A percentile compares a stretch with the other conserved stretches of the same genome.
These are phyloP conservation scores for Centaurea solstitialis DNA, from an alignment of 129 eudicot species.

Conservation along the genomic window DNA sequence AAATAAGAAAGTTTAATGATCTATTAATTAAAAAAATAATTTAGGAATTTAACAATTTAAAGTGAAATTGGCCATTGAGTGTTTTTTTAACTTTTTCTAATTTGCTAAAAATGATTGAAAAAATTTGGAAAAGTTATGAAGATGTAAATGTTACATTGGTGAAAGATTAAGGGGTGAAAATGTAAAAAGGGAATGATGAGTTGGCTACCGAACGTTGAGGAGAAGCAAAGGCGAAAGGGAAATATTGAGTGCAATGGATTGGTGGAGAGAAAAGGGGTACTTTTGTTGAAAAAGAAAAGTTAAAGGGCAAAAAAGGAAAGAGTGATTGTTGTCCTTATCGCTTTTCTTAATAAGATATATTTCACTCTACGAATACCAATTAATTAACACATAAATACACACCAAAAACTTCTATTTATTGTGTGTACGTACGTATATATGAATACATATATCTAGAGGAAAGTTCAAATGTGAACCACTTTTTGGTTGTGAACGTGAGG, in stretches of 20 bases:
- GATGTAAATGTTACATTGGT: background rate
- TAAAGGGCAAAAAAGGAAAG: slow-evolving; percentile 33
- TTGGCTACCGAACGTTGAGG: slow-evolving; percentile 70
- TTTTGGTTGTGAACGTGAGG: too few species aligned
- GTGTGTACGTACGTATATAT: background rate
- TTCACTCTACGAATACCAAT: slow-evolving; percentile 3
- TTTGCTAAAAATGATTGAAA: background rate
- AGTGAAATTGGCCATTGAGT: too few species aligned
- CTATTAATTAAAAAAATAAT: too few species aligned
- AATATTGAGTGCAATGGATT: slow-evolving; percentile 31
- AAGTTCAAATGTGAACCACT: too few species aligned
- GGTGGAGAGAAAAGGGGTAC: slow-evolving; percentile 30
- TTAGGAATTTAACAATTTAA: too few species aligned
- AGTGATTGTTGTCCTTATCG: slow-evolving; percentile 8
- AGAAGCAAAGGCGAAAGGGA: slow-evolving; percentile 71
- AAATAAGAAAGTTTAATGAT: too few species aligned
- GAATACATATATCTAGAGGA: background rate
- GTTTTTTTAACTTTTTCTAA: too few species aligned
- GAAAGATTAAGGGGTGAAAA: slow-evolving; percentile 1
- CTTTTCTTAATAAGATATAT: background rate
- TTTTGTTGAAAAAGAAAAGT: slow-evolving; percentile 22
- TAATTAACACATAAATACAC: slow-evolving; percentile 1
- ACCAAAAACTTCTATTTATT: background rate
- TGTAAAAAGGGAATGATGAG: slow-evolving; percentile 11
- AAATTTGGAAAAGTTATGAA: background rate